Percentiles rank a stretch among this genome's conserved stretches.
Evolutionary conservation across 768 basidiomycete species (phyloP).

Genomic region (Leccinum olivaceopallidum): DNA sequence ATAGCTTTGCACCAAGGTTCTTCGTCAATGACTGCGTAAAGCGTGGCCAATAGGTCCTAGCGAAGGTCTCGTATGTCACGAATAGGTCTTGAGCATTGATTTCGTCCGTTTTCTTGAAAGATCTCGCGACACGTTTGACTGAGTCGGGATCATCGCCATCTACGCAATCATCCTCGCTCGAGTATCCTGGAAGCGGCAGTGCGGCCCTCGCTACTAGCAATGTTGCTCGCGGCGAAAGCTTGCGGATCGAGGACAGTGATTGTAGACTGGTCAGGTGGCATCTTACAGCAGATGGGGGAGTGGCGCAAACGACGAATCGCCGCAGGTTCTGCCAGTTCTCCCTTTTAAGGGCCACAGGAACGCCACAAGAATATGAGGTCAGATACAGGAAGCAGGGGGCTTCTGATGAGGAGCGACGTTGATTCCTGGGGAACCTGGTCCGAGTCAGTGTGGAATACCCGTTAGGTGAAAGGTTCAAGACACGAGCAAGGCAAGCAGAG

Average conservation of each 20-base stretch:
- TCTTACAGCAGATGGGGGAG: background rate
- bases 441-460: background rate
- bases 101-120: too few species aligned
- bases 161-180: background rate
- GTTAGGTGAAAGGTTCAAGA: background rate
- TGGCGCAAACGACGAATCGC: background rate
- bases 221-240: slow-evolving; percentile 16
- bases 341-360: background rate
- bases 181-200: slow-evolving; percentile 16
- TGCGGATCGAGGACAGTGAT: slow-evolving; percentile 18
- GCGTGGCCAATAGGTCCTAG: too few species aligned
- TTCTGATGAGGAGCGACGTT: slow-evolving; percentile 7
- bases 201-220: slow-evolving; percentile 23
- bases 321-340: background rate
- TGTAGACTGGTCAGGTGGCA: background rate
- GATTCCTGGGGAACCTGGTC: background rate
- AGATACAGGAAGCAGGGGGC: background rate
- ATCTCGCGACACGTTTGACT: too few species aligned
- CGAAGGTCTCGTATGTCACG: too few species aligned
- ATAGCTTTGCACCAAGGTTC: too few species aligned
- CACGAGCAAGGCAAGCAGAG: background rate
- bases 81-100: too few species aligned
- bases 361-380: slow-evolving; percentile 1
- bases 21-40: too few species aligned
- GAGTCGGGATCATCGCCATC: too few species aligned